These are phyloP conservation scores for Botrytis squamosa DNA, from an alignment of 2,329 filamentous ascomycete species.

Conservation along the genomic window DNA sequence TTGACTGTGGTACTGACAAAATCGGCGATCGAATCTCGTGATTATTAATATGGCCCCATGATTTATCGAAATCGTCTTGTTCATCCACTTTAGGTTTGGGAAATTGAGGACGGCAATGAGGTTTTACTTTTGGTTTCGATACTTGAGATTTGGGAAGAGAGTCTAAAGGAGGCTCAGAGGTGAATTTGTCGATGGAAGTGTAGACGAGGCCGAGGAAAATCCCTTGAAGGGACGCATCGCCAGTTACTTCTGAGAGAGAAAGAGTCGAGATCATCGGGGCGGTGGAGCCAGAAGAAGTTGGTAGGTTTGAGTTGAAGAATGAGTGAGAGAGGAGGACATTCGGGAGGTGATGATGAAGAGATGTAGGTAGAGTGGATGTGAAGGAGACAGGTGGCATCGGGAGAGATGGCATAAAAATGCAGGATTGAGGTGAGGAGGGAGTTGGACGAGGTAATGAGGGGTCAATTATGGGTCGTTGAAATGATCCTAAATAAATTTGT, in stretches of 20 bases:
- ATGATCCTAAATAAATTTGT: not conserved
- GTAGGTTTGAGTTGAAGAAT: not conserved
- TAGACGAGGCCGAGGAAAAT: constrained; percentile 19
- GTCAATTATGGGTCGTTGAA: not conserved
- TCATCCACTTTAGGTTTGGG: not conserved
- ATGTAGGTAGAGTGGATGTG: constrained; percentile 5
- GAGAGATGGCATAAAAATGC: constrained; percentile 15
- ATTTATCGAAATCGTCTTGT: not conserved
- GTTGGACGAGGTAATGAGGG: not conserved
- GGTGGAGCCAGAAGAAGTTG: not conserved
- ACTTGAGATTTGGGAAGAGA: not conserved
- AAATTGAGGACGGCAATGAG: not conserved
- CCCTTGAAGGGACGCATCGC: constrained; percentile 8
- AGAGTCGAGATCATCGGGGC: not conserved
- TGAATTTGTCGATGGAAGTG: not conserved
- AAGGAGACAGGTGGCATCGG: constrained; percentile 14
- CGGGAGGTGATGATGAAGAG: constrained; percentile 11
- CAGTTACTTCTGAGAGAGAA: constrained; percentile 15
- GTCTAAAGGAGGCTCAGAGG: not conserved
- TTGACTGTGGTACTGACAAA: not conserved
- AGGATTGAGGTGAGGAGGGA: constrained; percentile 1
- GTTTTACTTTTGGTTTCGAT: constrained; percentile 1
- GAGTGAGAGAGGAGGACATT: constrained; percentile 11
- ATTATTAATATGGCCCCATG: not conserved
- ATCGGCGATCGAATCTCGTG: constrained; percentile 1